Conservation (phyloP, 2,329 filamentous ascomycete genomes). For the Aspergillus neotritici region DNA sequence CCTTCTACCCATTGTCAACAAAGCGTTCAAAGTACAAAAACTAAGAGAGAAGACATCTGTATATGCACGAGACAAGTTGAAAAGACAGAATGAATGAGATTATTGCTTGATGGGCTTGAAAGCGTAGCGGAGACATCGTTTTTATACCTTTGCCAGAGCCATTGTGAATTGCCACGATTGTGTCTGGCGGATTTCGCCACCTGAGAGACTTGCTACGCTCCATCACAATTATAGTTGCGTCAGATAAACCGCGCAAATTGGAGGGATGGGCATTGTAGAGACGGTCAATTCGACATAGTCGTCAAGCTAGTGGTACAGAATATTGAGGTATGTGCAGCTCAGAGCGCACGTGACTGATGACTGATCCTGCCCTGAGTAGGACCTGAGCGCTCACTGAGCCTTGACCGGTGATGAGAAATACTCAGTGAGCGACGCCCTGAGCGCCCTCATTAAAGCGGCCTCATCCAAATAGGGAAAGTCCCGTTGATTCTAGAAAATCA, state of each 20-base stretch:
- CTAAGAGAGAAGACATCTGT: too few species aligned
- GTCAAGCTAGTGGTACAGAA: background rate
- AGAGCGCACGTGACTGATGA: background rate
- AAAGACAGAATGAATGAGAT: too few species aligned
- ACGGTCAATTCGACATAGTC: background rate
- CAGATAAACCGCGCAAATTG: background rate
- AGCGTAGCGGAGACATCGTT: too few species aligned
- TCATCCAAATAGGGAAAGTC: too few species aligned
- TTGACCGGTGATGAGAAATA: conserved; percentile 10
- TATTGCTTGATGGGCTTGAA: too few species aligned
- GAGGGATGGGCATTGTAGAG: conserved; percentile 1
- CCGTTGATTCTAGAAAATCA: too few species aligned
- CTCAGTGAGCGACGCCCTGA: conserved; percentile 7
- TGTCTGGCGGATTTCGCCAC: background rate
- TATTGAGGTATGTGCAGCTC: conserved; percentile 1
- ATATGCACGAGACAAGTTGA: too few species aligned
- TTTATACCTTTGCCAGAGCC: too few species aligned
- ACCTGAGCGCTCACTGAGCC: conserved; percentile 8
- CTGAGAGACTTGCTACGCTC: background rate
- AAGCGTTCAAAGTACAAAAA: too few species aligned
- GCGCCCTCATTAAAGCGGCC: too few species aligned
- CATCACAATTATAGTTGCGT: conserved; percentile 1
- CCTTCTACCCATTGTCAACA: conserved; percentile 4
- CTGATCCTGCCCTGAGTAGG: conserved; percentile 2
- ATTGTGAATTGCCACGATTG: too few species aligned